These are phyloP conservation scores for Urochloa ruziziensis DNA, from an alignment of 176 grass and related monocot genomes.

Conservation along the genomic window DNA sequence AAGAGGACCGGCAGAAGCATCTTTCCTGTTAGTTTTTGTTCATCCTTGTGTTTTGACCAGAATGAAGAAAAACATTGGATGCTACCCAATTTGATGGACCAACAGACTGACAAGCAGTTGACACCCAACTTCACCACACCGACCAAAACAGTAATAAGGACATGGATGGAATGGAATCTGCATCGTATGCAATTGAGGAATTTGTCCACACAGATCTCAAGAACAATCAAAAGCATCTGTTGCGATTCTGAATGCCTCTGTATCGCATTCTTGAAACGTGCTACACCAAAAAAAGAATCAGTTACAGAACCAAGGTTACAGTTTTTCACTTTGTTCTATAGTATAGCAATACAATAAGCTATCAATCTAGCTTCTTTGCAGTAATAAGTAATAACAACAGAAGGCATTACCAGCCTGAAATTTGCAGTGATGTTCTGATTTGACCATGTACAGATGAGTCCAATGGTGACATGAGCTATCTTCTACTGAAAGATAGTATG, in stretches of 20 bases:
- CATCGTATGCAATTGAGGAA: not conserved
- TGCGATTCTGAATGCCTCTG: not conserved
- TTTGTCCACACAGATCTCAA: slow-evolving; percentile 11
- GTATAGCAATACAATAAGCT: not conserved
- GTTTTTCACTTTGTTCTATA: not conserved
- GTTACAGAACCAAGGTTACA: not conserved
- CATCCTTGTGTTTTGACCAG: slow-evolving; percentile 30
- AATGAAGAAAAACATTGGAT: slow-evolving; percentile 27
- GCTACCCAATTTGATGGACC: slow-evolving; percentile 24
- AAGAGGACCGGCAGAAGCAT: slow-evolving; percentile 44
- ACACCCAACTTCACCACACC: slow-evolving; percentile 26
- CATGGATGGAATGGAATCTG: not conserved
- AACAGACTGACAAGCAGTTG: slow-evolving; percentile 28
- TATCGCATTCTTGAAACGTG: not conserved
- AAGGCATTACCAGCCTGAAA: too few relatives aligned
- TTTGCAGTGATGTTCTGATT: not conserved
- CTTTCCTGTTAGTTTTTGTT: slow-evolving; percentile 34
- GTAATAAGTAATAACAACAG: too few relatives aligned
- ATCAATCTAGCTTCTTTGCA: not conserved
- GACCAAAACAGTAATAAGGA: slow-evolving; percentile 16
- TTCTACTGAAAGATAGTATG: not conserved
- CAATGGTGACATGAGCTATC: not conserved
- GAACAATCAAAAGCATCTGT: slow-evolving; percentile 15
- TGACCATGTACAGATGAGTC: not conserved
- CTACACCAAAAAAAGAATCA: not conserved